Evolutionary conservation across 305 asterid genomes (phyloP).

Genomic region (Euphrasia arctica): DNA sequence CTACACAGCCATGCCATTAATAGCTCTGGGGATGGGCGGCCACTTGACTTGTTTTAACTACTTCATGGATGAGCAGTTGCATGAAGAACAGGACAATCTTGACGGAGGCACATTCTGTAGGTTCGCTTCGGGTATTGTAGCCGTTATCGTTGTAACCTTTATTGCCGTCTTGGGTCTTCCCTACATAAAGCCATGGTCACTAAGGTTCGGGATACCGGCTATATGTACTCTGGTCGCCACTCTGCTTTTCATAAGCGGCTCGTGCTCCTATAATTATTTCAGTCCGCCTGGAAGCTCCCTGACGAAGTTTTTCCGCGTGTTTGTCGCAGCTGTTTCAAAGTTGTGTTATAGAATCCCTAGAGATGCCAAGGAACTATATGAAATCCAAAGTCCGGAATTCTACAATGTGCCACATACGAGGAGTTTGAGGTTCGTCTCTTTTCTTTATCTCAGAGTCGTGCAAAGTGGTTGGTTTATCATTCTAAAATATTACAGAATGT

Average conservation of each 20-base stretch:
- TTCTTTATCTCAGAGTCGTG: neutral
- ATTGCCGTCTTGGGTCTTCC: constrained; percentile 38
- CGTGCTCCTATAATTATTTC: constrained; percentile 27
- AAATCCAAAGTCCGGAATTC: constrained; percentile 17
- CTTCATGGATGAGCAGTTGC: no score
- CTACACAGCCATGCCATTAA: no score
- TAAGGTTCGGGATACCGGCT: constrained; percentile 54
- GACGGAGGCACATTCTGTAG: no score
- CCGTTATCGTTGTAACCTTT: no score
- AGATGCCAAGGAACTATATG: constrained; percentile 28
- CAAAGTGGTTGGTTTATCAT: neutral
- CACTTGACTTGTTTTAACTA: neutral
- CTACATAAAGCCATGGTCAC: constrained; percentile 36
- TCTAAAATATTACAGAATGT: neutral
- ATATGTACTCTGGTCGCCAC: constrained; percentile 40
- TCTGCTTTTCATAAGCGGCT: constrained; percentile 38
- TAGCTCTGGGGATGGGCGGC: neutral
- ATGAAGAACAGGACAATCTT: no score
- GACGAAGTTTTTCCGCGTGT: constrained; percentile 29
- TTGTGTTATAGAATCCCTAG: constrained; percentile 17
- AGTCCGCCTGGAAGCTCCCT: constrained; percentile 32
- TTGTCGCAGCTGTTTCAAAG: constrained; percentile 32
- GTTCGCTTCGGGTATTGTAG: no score
- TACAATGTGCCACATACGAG: constrained; percentile 23
- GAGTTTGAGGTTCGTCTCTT: constrained; percentile 23